These are phyloP conservation scores for Alternaria sp. DNA, from an alignment of 2,329 filamentous ascomycete genomes.

Conservation along the genomic window DNA sequence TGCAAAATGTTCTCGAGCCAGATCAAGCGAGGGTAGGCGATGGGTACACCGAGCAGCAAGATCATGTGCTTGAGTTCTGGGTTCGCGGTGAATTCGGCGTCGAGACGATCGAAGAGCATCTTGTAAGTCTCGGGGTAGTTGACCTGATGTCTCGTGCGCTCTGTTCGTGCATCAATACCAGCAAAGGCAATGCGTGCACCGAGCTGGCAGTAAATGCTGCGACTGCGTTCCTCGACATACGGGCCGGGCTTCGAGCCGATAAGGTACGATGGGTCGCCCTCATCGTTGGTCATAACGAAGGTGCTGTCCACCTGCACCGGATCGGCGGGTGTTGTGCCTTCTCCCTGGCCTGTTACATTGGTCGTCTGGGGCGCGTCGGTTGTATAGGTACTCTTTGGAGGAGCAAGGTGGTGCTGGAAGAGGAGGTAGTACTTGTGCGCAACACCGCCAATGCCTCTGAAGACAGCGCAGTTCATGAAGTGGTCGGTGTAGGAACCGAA, in stretches of 20 bases:
- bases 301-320: conserved; percentile 75
- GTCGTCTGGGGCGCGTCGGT: conserved; percentile 69
- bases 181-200: conserved; percentile 69
- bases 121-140: conserved; percentile 77
- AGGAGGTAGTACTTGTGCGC: conserved; percentile 67
- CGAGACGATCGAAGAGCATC: conserved; percentile 63
- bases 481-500: conserved; percentile 71
- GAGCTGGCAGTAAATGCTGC: conserved; percentile 68
- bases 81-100: conserved; percentile 59
- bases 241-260: conserved; percentile 74
- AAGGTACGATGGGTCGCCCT: conserved; percentile 76
- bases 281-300: conserved; percentile 68
- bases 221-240: conserved; percentile 67
- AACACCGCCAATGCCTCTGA: conserved; percentile 68
- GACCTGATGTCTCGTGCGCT: conserved; percentile 88
- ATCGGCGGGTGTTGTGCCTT: conserved; percentile 65
- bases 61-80: conserved; percentile 68
- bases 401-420: conserved; percentile 79
- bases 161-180: conserved; percentile 66
- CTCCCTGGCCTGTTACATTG: conserved; percentile 55
- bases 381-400: conserved; percentile 84
- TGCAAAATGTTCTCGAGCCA: conserved; percentile 94
- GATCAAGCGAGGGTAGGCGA: conserved; percentile 76
- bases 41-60: conserved; percentile 73
- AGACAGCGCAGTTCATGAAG: conserved; percentile 70